Evolutionary conservation across 306 rosid genomes (phyloP).

Genomic region (Lathyrus tuberosus): DNA sequence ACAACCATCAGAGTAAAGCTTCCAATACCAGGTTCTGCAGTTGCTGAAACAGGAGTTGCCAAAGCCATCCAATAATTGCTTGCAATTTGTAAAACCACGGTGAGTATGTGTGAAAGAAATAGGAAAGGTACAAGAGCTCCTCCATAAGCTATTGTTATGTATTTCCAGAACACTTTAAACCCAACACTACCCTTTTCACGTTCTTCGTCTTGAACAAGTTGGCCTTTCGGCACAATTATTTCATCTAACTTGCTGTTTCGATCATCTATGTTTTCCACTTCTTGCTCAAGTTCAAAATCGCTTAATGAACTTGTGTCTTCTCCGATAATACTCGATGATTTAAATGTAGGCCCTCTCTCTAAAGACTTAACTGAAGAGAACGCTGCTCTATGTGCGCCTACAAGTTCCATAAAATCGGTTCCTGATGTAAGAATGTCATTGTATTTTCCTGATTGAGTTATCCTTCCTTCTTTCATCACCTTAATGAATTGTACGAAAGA

Average conservation of each 20-base stretch:
- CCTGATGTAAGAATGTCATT: conserved; percentile 64
- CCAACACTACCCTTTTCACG: conserved; percentile 82
- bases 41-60: conserved; percentile 72
- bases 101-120: conserved; percentile 62
- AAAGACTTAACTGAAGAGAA: conserved; percentile 59
- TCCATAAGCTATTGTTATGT: conserved; percentile 65
- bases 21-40: conserved; percentile 45
- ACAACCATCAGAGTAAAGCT: conserved; percentile 56
- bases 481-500: conserved; percentile 31
- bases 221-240: conserved; percentile 50
- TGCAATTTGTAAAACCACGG: conserved; percentile 59
- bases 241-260: conserved; percentile 43
- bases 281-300: conserved; percentile 37
- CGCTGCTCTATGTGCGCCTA: conserved; percentile 75
- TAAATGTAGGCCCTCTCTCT: conserved; percentile 37
- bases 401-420: conserved; percentile 79
- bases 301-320: conserved; percentile 37
- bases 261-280: conserved; percentile 43
- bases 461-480: conserved; percentile 89
- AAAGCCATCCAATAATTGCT: conserved; percentile 94
- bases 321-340: conserved; percentile 5
- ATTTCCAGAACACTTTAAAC: conserved; percentile 68
- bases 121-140: conserved; percentile 85
- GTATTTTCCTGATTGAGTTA: conserved; percentile 79
- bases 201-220: conserved; percentile 90